phyloP scores from a whole-genome alignment of 2,329 filamentous ascomycete species.

The Alternaria sp. region DNA sequence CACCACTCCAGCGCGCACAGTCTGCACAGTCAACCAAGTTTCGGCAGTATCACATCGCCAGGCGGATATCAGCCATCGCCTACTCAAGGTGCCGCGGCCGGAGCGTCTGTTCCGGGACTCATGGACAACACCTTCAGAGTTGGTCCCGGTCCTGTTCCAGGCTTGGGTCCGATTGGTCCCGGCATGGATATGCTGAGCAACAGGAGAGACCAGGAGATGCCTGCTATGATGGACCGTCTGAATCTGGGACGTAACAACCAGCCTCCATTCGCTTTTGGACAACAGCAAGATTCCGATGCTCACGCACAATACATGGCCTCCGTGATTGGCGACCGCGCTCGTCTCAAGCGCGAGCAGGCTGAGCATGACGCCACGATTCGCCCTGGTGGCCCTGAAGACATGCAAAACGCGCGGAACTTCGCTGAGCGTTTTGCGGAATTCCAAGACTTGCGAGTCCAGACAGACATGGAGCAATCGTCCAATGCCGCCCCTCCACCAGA shows the following conservation, averaged over 20 bases:
- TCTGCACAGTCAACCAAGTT: conserved; percentile 95
- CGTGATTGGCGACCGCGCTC: conserved; percentile 69
- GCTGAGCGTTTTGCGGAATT: conserved; percentile 84
- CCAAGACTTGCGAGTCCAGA: conserved; percentile 77
- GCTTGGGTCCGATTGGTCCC: conserved; percentile 57
- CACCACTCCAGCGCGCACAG: conserved; percentile 96
- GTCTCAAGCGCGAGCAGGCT: conserved; percentile 69
- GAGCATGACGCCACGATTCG: conserved; percentile 59
- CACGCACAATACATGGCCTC: conserved; percentile 66
- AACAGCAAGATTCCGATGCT: conserved; percentile 57
- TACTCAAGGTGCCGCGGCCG: conserved; percentile 62
- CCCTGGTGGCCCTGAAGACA: conserved; percentile 37
- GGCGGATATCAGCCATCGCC: conserved; percentile 71
- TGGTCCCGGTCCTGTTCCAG: conserved; percentile 46
- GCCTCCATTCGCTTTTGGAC: conserved; percentile 60
- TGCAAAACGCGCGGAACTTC: conserved; percentile 53
- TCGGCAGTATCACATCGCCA: conserved; percentile 92
- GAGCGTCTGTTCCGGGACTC: conserved; percentile 66
- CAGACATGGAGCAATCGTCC: conserved; percentile 63
- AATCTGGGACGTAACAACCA: conserved; percentile 64
- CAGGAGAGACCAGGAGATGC: conserved; percentile 75
- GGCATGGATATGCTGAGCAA: conserved; percentile 56
- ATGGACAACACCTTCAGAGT: conserved; percentile 69
- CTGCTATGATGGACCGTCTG: conserved; percentile 71
- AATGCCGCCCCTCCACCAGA: conserved; percentile 41